These are phyloP conservation scores for Mariannaea elegans DNA, from an alignment of 2,329 filamentous ascomycete species.

Conservation along the genomic window DNA sequence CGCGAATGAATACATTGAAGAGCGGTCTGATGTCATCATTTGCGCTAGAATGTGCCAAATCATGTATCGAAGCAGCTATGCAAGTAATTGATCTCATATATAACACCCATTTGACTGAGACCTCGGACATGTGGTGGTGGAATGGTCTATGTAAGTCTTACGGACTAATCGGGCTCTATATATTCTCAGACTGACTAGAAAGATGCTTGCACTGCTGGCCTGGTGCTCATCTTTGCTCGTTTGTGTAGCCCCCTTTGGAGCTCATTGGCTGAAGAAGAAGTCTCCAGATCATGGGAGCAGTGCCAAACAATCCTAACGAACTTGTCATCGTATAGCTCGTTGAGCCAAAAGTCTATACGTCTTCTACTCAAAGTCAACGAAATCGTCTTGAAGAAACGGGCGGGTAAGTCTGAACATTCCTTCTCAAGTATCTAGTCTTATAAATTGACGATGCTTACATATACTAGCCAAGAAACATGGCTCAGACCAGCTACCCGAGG, in stretches of 20 bases:
- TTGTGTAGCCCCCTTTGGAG: neutral
- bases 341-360: neutral
- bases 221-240: slow-evolving; percentile 23
- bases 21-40: neutral
- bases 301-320: neutral
- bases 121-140: slow-evolving; percentile 49
- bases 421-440: too few species aligned
- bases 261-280: neutral
- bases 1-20: neutral
- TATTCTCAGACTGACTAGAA: neutral
- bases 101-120: slow-evolving; percentile 38
- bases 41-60: slow-evolving; percentile 39
- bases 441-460: too few species aligned
- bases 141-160: slow-evolving; percentile 48
- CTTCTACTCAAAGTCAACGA: neutral
- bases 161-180: neutral
- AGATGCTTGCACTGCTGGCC: slow-evolving; percentile 29
- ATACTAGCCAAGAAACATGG: too few species aligned
- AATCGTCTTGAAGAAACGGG: too few species aligned
- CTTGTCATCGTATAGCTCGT: neutral
- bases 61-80: slow-evolving; percentile 43
- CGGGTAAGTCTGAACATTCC: too few species aligned
- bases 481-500: too few species aligned
- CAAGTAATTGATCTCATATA: slow-evolving; percentile 43
- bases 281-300: neutral